Evolutionary conservation across 352 stramenopile genomes (phyloP).

Genomic region (Globisporangium alternatum): DNA sequence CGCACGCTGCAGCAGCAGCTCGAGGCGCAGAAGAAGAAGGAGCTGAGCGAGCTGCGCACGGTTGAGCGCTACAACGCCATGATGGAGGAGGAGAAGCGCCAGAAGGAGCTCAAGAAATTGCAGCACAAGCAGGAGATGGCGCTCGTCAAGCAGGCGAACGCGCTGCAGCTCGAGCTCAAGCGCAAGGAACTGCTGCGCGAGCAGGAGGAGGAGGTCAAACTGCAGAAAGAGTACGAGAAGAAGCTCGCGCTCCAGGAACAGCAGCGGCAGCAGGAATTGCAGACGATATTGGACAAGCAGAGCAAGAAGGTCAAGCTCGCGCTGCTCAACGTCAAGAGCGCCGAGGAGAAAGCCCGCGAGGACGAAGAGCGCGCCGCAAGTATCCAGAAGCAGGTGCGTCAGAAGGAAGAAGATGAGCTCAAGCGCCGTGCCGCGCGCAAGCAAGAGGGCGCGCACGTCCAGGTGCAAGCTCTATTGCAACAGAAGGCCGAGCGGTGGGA

Average conservation of each 20-base stretch:
- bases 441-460: constrained; percentile 25
- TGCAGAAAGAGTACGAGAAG: constrained; percentile 46
- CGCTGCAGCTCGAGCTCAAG: constrained; percentile 48
- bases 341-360: constrained; percentile 53
- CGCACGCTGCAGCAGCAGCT: constrained; percentile 33
- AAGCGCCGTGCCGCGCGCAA: constrained; percentile 30
- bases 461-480: constrained; percentile 37
- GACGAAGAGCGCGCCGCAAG: constrained; percentile 44
- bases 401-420: constrained; percentile 36
- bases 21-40: constrained; percentile 33
- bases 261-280: constrained; percentile 40
- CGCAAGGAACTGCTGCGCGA: constrained; percentile 31
- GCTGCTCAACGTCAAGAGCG: constrained; percentile 56
- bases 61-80: constrained; percentile 38
- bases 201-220: constrained; percentile 37
- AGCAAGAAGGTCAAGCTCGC: constrained; percentile 53
- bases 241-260: constrained; percentile 51
- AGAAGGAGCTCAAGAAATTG: constrained; percentile 45
- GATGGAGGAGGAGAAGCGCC: constrained; percentile 44
- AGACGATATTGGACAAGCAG: constrained; percentile 48
- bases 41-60: constrained; percentile 39
- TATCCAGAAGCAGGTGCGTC: constrained; percentile 38
- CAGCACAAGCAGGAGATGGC: constrained; percentile 40
- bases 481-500: constrained; percentile 44
- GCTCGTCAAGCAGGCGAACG: constrained; percentile 49